Conservation (phyloP, 345 rosid species). For the Eucalyptus viminalis region DNA sequence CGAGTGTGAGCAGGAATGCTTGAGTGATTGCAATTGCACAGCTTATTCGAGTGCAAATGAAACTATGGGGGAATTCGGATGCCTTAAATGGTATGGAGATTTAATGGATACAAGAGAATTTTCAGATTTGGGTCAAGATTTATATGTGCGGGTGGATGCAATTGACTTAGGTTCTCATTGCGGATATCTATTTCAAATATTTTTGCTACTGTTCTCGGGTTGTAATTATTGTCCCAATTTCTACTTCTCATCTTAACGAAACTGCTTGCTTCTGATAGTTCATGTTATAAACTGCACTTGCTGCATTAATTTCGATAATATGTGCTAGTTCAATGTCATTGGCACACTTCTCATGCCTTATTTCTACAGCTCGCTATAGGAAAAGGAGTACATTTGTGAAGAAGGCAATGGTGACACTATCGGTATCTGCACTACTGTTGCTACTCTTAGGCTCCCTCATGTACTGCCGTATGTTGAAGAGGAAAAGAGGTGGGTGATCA, state of each 20-base stretch:
- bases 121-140: slow-evolving; percentile 30
- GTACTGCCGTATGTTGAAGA: neutral
- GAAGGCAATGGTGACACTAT: neutral
- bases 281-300: neutral
- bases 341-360: neutral
- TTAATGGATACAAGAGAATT: slow-evolving; percentile 32
- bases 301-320: neutral
- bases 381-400: neutral
- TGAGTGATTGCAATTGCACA: slow-evolving; percentile 16
- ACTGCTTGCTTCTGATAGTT: neutral
- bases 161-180: slow-evolving; percentile 24
- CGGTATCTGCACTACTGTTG: neutral
- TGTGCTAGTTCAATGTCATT: neutral
- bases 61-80: slow-evolving; percentile 30
- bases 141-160: slow-evolving; percentile 34
- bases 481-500: neutral
- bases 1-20: slow-evolving; percentile 11
- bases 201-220: neutral
- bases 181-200: neutral
- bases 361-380: neutral
- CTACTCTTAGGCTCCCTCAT: neutral
- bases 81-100: slow-evolving; percentile 44
- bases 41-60: slow-evolving; percentile 42
- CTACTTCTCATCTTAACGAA: neutral
- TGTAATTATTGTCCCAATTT: neutral